Evolutionary conservation across 1,284 basidiomycete genomes (phyloP), one percentile per base, ranked within the genome.

Genomic region (Ceratobasidium papillatum): DNA sequence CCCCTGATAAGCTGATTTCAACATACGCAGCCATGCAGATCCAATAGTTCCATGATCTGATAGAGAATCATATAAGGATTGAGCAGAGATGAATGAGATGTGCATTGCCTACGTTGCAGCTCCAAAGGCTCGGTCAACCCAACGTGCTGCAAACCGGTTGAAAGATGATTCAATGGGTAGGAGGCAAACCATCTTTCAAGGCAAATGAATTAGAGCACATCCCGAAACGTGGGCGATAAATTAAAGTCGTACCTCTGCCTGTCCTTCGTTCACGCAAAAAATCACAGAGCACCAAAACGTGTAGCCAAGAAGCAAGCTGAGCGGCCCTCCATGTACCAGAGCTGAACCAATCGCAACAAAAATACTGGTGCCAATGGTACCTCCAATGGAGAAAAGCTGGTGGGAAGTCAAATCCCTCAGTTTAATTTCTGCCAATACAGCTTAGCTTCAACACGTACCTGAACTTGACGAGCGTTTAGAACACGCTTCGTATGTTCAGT

Each of bases 131-230:
- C 63, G 41, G 65, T 75, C 74, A 14, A 75, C 74, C 65, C 65
- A 75, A 8, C 74, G 54, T n/a, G 54, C 38, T 9, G 74, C 74
- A 72, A 75, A 75, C 3, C 74, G 74, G 27, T 54, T 75, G 62
- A 75, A 75, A 45, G 64, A 69, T 36, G 65, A 69, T 71, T 75
- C 74, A 25, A 75, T 75, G 27, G 74, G 74, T 9, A 75, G 68
- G 17, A 65, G 36, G 65, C 64, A 75, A 32, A 75, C 74, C 74
- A 75, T 75, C 66, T 71, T 49, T 45, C n/a, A 32, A 54, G 54
- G 19, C 49, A 71, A 59, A 58, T 58, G 54, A 36, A 43, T 54
- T 47, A 58, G 36, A 58, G 25, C 41, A 9, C 25, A 19, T 22
- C 22, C n/a, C 41, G 38, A 25, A 58, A n/a, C 54, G 22, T 14